Evolutionary conservation across 176 grass and related monocot genomes (phyloP), one percentile per base, ranked within the genome.

Genomic region (Triticum turgidum): DNA sequence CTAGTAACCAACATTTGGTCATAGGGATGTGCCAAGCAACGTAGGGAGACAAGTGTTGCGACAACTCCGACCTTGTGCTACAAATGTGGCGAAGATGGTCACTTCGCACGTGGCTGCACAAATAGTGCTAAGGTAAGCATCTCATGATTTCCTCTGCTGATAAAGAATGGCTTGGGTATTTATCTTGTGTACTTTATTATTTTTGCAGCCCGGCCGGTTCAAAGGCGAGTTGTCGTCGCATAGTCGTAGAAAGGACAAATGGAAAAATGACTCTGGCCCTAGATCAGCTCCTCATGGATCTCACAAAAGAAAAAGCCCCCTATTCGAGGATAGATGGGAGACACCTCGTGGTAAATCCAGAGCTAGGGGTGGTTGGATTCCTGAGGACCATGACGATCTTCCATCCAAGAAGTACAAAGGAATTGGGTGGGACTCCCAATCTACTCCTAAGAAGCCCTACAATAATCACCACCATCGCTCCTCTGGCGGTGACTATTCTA

Each of bases 21-120:
- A 21, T 51, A 99, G 97, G 97, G 97, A 86, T 99, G 97, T 89
- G 97, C 94, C 77, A 99, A 93, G 81, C 90, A 88, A 52, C 88
- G 85, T 21, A 79, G 94, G 62, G 92, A 94, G 59, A 83, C n/a
- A 52, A 86, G 64, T 80, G 76, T 25, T 13, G 32, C 58, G 51
- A 30, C 89, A 72, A 78, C 85, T 62, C 62, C 89, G 13, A 88
- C 90, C 5, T 49, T 85, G 6, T 94, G 89, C 86, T 95, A 83
- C 84, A 95, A 87, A 87, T 93, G 91, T 66, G 88, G 89, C 0
- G 85, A 92, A 76, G 90, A 94, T 86, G 95, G 95, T 10, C 97
- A 99, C 66, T 93, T 99, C 3, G 92, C 94, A 41, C 90, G 90
- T 21, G 92, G 97, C 7, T 99, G 97, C 87, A 91, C 88, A 85